Conservation (phyloP, 2,329 filamentous ascomycete genomes). For the Polytolypa hystricis region DNA sequence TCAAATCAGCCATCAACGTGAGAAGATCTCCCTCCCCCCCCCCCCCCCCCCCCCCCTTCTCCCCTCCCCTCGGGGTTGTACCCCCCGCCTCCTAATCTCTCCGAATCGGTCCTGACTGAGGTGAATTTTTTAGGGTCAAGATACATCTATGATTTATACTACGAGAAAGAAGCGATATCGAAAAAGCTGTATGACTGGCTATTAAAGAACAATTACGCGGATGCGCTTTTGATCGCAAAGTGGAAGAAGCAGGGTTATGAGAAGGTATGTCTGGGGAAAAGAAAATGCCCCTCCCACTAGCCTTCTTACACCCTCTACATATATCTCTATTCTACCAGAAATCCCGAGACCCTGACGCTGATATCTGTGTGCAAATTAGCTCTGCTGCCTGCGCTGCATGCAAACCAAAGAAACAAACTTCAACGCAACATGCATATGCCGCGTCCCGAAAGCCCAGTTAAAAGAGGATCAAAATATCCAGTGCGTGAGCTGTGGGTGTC, state of each 20-base stretch:
- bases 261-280: constrained; percentile 73
- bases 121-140: constrained; percentile 46
- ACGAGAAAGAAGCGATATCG: constrained; percentile 91
- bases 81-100: no score
- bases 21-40: no score
- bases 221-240: constrained; percentile 91
- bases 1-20: not conserved
- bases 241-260: constrained; percentile 99
- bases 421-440: constrained; percentile 92
- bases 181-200: constrained; percentile 91
- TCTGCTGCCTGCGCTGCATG: constrained; percentile 91
- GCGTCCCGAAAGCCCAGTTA: constrained; percentile 77
- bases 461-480: constrained; percentile 86
- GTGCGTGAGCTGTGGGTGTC: constrained; percentile 90
- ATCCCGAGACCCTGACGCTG: no score
- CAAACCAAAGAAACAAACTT: constrained; percentile 99
- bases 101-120: not conserved
- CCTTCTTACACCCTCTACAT: no score
- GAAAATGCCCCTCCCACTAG: no score
- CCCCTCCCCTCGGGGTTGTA: no score
- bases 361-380: constrained; percentile 35
- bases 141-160: constrained; percentile 97
- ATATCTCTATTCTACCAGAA: no score
- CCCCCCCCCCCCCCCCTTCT: no score
- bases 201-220: constrained; percentile 91